Evolutionary conservation across 257 asterid species (phyloP).

Genomic region (Solanum etuberosum): DNA sequence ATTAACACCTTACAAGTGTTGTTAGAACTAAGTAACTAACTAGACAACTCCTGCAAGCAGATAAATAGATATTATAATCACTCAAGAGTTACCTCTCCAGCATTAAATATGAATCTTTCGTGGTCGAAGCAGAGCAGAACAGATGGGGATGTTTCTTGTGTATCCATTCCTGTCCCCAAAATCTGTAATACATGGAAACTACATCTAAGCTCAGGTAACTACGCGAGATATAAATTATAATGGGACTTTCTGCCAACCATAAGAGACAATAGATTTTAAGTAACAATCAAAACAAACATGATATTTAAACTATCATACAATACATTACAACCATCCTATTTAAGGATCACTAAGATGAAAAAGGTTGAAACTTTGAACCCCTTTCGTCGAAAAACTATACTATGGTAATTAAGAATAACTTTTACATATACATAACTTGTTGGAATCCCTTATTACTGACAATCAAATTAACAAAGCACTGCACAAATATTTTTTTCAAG

Average conservation of each 20-base stretch:
- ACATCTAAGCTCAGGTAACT: not conserved
- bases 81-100: slow-evolving; percentile 63
- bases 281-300: too few species aligned
- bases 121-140: slow-evolving; percentile 84
- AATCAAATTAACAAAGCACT: not conserved
- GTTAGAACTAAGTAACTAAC: not conserved
- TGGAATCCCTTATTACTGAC: too few species aligned
- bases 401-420: too few species aligned
- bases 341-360: not conserved
- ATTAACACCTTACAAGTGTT: not conserved
- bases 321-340: too few species aligned
- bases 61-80: not conserved
- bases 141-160: slow-evolving; percentile 91
- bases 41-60: not conserved
- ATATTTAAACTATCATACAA: too few species aligned
- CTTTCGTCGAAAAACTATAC: too few species aligned
- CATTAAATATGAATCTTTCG: slow-evolving; percentile 86
- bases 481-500: not conserved
- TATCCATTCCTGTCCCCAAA: slow-evolving; percentile 98
- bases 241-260: too few species aligned
- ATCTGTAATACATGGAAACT: slow-evolving; percentile 36
- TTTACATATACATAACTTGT: too few species aligned
- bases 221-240: accelerated
- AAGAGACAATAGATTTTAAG: too few species aligned
- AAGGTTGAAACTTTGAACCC: not conserved